Percentiles rank a stretch among this genome's conserved stretches.
phyloP scores from a whole-genome alignment of 768 basidiomycete genomes.

The Cyathus striatus region DNA sequence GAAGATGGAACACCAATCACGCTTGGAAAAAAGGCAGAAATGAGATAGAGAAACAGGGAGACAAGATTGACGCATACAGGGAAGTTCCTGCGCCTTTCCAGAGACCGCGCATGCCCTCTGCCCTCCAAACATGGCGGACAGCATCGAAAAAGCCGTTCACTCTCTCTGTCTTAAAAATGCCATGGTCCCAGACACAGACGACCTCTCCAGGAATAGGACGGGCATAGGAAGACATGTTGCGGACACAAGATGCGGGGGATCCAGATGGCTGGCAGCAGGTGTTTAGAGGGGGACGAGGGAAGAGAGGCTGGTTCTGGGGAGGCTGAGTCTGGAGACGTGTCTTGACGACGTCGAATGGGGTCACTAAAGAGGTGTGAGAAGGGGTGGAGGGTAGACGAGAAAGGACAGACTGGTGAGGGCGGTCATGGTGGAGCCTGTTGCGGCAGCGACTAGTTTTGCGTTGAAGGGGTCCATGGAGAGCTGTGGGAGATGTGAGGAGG shows the following conservation, averaged over 20 bases:
- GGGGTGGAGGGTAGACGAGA: constrained; percentile 1
- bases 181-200: constrained; percentile 78
- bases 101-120: constrained; percentile 78
- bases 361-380: constrained; percentile 73
- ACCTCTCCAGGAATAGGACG: constrained; percentile 53
- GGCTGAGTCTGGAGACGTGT: constrained; percentile 94
- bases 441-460: constrained; percentile 78
- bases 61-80: constrained; percentile 47
- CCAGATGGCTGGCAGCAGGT: constrained; percentile 66
- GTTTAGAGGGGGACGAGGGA: constrained; percentile 47
- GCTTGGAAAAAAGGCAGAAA: constrained; percentile 40
- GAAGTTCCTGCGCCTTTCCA: constrained; percentile 97
- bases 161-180: constrained; percentile 62
- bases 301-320: constrained; percentile 41
- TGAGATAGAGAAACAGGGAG: background rate
- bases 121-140: constrained; percentile 69
- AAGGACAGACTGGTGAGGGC: constrained; percentile 68
- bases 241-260: constrained; percentile 49
- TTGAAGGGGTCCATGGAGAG: constrained; percentile 63
- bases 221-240: constrained; percentile 74
- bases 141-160: constrained; percentile 87
- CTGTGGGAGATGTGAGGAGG: constrained; percentile 6
- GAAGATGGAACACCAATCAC: constrained; percentile 89
- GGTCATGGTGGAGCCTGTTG: constrained; percentile 75
- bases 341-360: constrained; percentile 97